A percentile compares a stretch with the other conserved stretches of the same genome.
phyloP scores from a whole-genome alignment of 202 grass and related monocot genomes.

The Eragrostis tef region DNA sequence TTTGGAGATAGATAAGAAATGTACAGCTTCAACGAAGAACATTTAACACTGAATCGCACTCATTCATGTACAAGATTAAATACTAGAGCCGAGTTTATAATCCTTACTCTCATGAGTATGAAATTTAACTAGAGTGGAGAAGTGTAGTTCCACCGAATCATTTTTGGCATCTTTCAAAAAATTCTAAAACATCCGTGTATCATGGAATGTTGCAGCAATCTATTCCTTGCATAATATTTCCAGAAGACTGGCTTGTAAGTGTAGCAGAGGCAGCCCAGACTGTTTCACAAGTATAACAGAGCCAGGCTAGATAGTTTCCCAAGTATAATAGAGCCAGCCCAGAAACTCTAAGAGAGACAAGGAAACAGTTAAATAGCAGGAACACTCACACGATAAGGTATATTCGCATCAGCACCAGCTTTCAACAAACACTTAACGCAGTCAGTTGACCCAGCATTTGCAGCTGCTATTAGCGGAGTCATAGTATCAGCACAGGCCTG shows the following conservation, averaged over 20 bases:
- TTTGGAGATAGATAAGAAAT: not conserved
- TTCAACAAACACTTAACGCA: constrained; percentile 35
- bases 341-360: not conserved
- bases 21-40: not conserved
- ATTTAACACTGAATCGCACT: not conserved
- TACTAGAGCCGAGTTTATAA: not conserved
- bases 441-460: not conserved
- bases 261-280: not conserved
- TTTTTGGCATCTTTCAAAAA: too few relatives aligned
- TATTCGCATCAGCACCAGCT: constrained; percentile 10
- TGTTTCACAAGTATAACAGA: not conserved
- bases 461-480: constrained; percentile 31
- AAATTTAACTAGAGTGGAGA: not conserved
- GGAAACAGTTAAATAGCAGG: not conserved
- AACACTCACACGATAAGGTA: constrained; percentile 42
- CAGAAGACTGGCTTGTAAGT: not conserved
- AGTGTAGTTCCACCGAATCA: not conserved
- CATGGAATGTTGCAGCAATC: too few relatives aligned
- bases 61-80: not conserved
- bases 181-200: too few relatives aligned
- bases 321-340: not conserved
- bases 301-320: too few relatives aligned
- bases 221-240: too few relatives aligned
- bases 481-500: constrained; percentile 42
- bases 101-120: not conserved